Percentiles rank a stretch among this genome's conserved stretches.
Evolutionary conservation across 208 protist species (phyloP).

Genomic region (Wallacemonas sp.): DNA sequence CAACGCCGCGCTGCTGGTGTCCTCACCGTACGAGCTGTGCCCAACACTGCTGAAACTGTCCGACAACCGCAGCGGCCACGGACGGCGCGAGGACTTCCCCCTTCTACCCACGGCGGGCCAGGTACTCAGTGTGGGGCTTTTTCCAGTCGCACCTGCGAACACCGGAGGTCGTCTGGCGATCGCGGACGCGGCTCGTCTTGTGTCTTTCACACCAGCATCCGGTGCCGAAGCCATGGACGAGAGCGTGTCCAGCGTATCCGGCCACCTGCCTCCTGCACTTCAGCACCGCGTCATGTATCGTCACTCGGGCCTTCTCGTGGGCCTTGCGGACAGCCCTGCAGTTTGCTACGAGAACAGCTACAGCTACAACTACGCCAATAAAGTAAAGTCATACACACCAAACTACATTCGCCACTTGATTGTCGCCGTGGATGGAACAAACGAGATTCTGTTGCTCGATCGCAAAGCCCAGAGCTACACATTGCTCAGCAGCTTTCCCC

Average conservation of each 20-base stretch:
- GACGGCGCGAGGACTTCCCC: conserved; percentile 22
- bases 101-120: conserved; percentile 2
- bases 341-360: conserved; percentile 1
- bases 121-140: conserved; percentile 1
- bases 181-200: conserved; percentile 16
- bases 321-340: conserved; percentile 13
- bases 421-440: conserved; percentile 24
- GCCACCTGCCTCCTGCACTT: conserved; percentile 12
- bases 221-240: neutral
- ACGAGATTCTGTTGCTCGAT: conserved; percentile 28
- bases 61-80: conserved; percentile 15
- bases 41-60: conserved; percentile 32
- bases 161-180: conserved; percentile 4
- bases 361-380: too few species aligned
- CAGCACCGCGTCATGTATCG: conserved; percentile 4
- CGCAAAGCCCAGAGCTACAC: conserved; percentile 9
- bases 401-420: conserved; percentile 29
- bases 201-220: neutral
- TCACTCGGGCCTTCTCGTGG: conserved; percentile 3
- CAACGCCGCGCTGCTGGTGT: conserved; percentile 44
- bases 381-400: neutral
- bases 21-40: conserved; percentile 44
- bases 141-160: neutral
- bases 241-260: neutral
- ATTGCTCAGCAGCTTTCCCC: neutral